Conservation (phyloP, 2,329 filamentous ascomycete genomes). For the Aspergillus ibericus region DNA sequence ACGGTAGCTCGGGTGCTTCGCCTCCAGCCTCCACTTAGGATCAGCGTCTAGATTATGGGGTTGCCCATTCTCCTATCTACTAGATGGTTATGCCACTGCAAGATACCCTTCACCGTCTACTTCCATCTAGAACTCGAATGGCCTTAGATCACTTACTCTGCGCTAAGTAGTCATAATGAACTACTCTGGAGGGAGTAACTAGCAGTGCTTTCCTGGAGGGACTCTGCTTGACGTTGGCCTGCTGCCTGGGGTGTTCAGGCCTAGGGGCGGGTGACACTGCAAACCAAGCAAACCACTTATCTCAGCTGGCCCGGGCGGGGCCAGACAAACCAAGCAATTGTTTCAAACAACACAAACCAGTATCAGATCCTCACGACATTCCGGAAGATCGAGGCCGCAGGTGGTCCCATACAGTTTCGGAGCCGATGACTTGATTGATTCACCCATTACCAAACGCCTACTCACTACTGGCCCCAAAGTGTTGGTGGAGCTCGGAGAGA, state of each 20-base stretch:
- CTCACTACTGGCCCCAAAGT: not conserved
- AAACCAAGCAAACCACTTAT: not conserved
- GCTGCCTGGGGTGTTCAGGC: not conserved
- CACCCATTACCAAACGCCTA: not conserved
- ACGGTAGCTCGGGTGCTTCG: not conserved
- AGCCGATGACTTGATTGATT: not conserved
- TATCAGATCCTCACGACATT: constrained; percentile 1
- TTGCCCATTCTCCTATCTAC: not conserved
- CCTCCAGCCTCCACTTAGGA: constrained; percentile 19
- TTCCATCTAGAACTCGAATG: not conserved
- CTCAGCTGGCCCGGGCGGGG: not conserved
- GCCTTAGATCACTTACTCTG: not conserved
- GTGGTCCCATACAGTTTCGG: constrained; percentile 22
- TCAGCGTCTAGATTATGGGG: constrained; percentile 15
- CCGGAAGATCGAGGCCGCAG: constrained; percentile 8
- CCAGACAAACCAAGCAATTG: constrained; percentile 12
- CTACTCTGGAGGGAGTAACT: not conserved
- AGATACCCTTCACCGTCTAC: not conserved
- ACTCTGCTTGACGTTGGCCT: not conserved
- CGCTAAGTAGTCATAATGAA: not conserved
- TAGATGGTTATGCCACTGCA: not conserved
- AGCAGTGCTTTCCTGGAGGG: not conserved
- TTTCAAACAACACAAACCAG: constrained; percentile 17
- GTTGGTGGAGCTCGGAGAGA: constrained; percentile 12
- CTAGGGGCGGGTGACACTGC: not conserved